A percentile compares a stretch with the other conserved stretches of the same genome.
These are phyloP conservation scores for Xylariaceae sp. DNA, from an alignment of 2,329 filamentous ascomycete species.

Conservation along the genomic window DNA sequence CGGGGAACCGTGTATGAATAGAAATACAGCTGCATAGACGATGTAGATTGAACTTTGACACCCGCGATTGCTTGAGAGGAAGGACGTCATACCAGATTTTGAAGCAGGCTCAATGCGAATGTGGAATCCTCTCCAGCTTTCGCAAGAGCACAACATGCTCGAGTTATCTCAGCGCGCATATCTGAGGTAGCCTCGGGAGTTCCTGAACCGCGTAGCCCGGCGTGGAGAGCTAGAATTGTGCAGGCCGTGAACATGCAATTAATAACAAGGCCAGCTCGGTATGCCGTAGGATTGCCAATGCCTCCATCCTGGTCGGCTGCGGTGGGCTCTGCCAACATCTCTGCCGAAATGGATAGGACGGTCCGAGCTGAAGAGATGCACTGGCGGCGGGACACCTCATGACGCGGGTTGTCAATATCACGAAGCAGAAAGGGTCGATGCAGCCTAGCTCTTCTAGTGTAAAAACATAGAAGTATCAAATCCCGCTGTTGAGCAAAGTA, in stretches of 20 bases:
- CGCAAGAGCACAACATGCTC: conserved; percentile 22
- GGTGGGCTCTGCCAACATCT: conserved; percentile 18
- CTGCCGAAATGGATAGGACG: conserved; percentile 22
- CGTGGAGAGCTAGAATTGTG: conserved; percentile 22
- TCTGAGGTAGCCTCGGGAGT: conserved; percentile 7
- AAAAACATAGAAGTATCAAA: conserved; percentile 22
- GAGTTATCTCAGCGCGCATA: conserved; percentile 13
- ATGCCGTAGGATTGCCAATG: conserved; percentile 7
- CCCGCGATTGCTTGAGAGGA: not conserved
- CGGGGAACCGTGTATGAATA: too few relatives aligned
- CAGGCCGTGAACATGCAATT: conserved; percentile 26
- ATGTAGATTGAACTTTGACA: too few relatives aligned
- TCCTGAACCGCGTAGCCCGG: not conserved
- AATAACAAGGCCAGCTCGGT: conserved; percentile 25
- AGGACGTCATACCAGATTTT: conserved; percentile 14
- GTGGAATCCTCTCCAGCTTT: conserved; percentile 19
- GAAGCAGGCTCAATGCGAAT: conserved; percentile 23
- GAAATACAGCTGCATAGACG: too few relatives aligned
- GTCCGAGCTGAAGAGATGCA: conserved; percentile 28
- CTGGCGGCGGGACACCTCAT: conserved; percentile 18
- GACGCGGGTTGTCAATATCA: conserved; percentile 14
- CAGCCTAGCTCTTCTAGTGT: conserved; percentile 27
- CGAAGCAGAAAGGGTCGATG: conserved; percentile 30
- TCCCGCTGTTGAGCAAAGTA: conserved; percentile 23
- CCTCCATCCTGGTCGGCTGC: not conserved